Percentiles rank a stretch among this genome's conserved stretches.
phyloP scores from a whole-genome alignment of 805 yeast species.

The Teunomyces atbi region DNA sequence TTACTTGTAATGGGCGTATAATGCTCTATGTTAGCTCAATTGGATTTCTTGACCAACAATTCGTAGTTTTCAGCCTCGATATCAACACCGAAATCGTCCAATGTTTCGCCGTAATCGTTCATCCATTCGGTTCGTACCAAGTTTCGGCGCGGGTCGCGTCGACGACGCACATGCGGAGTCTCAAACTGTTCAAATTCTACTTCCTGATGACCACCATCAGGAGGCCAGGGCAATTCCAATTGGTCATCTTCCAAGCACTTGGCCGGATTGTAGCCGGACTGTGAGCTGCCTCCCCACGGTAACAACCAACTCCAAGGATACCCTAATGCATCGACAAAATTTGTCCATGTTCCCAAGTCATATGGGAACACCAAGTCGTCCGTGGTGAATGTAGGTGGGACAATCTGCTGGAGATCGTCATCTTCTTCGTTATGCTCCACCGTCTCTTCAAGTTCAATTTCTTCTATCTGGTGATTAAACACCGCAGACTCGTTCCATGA shows the following conservation, averaged over 20 bases:
- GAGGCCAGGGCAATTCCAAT: conserved; percentile 86
- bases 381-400: conserved; percentile 43
- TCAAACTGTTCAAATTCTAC: conserved; percentile 10
- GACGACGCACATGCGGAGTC: conserved; percentile 21
- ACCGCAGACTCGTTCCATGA: conserved; percentile 42
- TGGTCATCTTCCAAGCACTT: conserved; percentile 54
- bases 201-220: conserved; percentile 66
- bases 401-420: conserved; percentile 12
- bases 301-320: conserved; percentile 62
- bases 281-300: conserved; percentile 57
- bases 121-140: conserved; percentile 55
- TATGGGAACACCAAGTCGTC: conserved; percentile 84
- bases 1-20: too few species aligned
- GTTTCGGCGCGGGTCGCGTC: conserved; percentile 37
- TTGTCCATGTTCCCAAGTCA: conserved; percentile 61
- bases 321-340: conserved; percentile 57
- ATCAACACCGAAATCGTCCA: conserved; percentile 89
- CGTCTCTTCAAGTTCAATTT: conserved; percentile 8
- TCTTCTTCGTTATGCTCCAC: conserved; percentile 3
- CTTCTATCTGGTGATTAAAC: conserved; percentile 12
- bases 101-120: conserved; percentile 78
- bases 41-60: conserved; percentile 1
- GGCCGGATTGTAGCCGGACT: conserved; percentile 57
- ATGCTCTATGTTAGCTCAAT: too few species aligned
- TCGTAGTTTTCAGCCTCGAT: conserved; percentile 51